These are phyloP conservation scores for Sanghuangporus baumii DNA, from an alignment of 1,284 basidiomycete genomes.

Conservation along the genomic window DNA sequence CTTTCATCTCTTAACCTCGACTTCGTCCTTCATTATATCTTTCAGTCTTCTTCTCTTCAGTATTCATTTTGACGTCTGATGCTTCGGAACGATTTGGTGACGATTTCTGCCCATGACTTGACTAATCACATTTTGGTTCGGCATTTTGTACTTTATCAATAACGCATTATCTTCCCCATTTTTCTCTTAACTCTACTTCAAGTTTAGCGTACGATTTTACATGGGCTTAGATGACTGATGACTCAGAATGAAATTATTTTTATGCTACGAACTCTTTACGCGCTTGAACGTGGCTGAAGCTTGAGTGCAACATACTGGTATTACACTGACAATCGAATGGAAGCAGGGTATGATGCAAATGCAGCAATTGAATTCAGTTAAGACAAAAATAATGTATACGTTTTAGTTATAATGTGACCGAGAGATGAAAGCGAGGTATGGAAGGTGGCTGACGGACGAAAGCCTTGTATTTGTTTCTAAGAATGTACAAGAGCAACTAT, in stretches of 20 bases:
- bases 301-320: not conserved
- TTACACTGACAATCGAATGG: not conserved
- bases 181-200: not conserved
- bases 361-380: not conserved
- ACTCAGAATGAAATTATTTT: not conserved
- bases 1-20: not conserved
- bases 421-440: not conserved
- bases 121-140: not conserved
- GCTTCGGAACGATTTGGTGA: not conserved
- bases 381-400: not conserved
- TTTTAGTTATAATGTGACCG: no score
- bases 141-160: not conserved
- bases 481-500: slow-evolving; percentile 22
- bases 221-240: not conserved
- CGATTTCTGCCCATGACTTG: no score
- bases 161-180: not conserved
- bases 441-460: not conserved
- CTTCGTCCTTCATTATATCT: not conserved
- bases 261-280: not conserved
- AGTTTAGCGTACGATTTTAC: not conserved
- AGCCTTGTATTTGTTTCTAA: slow-evolving; percentile 12
- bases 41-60: not conserved
- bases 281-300: not conserved
- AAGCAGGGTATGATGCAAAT: not conserved
- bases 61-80: not conserved